Evolutionary conservation across 768 basidiomycete genomes (phyloP).

Genomic region (Neoboletus brunneissimus): DNA sequence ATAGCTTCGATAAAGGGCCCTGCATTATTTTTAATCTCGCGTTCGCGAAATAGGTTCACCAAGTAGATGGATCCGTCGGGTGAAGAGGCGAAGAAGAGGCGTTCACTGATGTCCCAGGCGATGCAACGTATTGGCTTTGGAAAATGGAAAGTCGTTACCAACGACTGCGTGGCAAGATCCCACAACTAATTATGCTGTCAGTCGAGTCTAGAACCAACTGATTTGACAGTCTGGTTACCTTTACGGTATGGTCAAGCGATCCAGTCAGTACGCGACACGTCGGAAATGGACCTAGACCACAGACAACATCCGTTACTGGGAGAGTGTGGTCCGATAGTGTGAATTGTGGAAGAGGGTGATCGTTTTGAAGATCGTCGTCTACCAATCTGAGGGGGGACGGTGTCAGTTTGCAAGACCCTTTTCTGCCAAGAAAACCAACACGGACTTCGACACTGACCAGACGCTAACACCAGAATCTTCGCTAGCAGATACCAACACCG

Average conservation of each 20-base stretch:
- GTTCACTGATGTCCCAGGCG: slow-evolving; percentile 81
- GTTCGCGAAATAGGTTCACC: slow-evolving; percentile 71
- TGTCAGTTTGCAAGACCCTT: slow-evolving; percentile 11
- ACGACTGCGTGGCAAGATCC: slow-evolving; percentile 70
- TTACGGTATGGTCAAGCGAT: slow-evolving; percentile 87
- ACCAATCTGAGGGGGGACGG: slow-evolving; percentile 53
- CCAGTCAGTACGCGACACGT: slow-evolving; percentile 75
- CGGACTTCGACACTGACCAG: slow-evolving; percentile 86
- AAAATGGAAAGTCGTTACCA: slow-evolving; percentile 87
- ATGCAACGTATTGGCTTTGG: slow-evolving; percentile 69
- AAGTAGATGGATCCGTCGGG: slow-evolving; percentile 72
- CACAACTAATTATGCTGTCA: slow-evolving; percentile 54
- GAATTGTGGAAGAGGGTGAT: slow-evolving; percentile 73
- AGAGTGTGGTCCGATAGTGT: slow-evolving; percentile 90
- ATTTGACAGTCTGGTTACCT: slow-evolving; percentile 47
- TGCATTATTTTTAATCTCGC: slow-evolving; percentile 48
- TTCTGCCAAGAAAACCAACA: slow-evolving; percentile 18
- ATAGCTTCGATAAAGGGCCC: slow-evolving; percentile 59
- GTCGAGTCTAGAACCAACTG: slow-evolving; percentile 6
- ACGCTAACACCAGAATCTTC: slow-evolving; percentile 89
- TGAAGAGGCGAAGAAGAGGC: slow-evolving; percentile 86
- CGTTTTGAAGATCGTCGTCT: slow-evolving; percentile 70
- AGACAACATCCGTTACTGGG: slow-evolving; percentile 76
- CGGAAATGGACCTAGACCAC: slow-evolving; percentile 79
- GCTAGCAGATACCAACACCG: slow-evolving; percentile 77